Evolutionary conservation across 2,329 filamentous ascomycete genomes (phyloP).

Genomic region (Cercospora beticola): DNA sequence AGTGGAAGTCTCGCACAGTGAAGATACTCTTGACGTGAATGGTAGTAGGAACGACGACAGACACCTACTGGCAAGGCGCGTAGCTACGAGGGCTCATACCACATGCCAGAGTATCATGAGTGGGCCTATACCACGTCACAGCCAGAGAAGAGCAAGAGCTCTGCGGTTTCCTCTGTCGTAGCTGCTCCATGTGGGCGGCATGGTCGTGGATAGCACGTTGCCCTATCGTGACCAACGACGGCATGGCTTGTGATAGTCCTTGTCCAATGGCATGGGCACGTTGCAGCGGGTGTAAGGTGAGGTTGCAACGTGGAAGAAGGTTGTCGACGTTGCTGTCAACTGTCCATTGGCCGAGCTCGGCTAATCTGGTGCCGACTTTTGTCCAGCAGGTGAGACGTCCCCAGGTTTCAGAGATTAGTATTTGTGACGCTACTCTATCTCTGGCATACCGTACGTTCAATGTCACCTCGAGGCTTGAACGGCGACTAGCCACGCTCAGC

Average conservation of each 20-base stretch:
- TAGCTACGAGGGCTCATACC: background rate
- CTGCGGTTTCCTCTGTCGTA: conserved; percentile 16
- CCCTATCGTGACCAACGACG: conserved; percentile 12
- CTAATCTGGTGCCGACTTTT: background rate
- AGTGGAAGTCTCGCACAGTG: background rate
- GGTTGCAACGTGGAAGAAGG: conserved; percentile 13
- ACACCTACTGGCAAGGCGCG: background rate
- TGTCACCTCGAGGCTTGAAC: conserved; percentile 3
- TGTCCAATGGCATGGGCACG: conserved; percentile 22
- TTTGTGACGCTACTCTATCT: background rate
- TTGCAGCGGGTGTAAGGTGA: conserved; percentile 11
- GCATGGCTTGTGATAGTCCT: background rate
- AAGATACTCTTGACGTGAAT: background rate
- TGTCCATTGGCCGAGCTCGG: conserved; percentile 1
- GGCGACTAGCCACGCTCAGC: conserved; percentile 10
- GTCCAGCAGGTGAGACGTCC: background rate
- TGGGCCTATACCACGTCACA: conserved; percentile 20
- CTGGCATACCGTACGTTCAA: conserved; percentile 1
- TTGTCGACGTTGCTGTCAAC: background rate
- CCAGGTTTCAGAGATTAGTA: background rate
- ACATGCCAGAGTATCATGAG: background rate
- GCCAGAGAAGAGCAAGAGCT: background rate
- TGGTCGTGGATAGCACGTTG: conserved; percentile 11
- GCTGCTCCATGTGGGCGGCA: conserved; percentile 10
- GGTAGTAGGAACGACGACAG: background rate